Evolutionary conservation across 176 grass and related monocot species (phyloP).

Genomic region (Poa annua): DNA sequence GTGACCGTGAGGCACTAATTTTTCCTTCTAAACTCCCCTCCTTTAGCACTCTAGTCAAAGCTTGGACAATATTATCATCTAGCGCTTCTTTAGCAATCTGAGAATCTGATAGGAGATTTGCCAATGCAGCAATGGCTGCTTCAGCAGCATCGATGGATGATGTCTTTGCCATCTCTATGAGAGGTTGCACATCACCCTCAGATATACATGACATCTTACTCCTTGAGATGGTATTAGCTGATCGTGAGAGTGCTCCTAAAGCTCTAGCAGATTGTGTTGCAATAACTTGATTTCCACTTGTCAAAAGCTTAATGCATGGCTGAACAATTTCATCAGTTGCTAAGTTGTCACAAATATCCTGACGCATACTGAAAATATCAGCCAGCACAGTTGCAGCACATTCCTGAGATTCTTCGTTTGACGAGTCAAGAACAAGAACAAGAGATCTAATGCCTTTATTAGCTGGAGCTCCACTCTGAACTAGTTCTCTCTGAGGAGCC

Average conservation of each 20-base stretch:
- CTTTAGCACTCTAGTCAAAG: constrained; percentile 82
- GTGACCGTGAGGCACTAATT: constrained; percentile 71
- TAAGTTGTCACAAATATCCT: constrained; percentile 87
- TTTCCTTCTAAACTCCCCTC: constrained; percentile 93
- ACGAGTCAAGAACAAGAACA: constrained; percentile 76
- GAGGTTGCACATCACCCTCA: constrained; percentile 78
- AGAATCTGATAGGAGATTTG: constrained; percentile 83
- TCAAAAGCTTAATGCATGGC: constrained; percentile 96
- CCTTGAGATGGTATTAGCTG: constrained; percentile 66
- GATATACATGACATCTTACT: constrained; percentile 75
- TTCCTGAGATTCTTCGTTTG: constrained; percentile 86
- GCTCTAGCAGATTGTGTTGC: constrained; percentile 91
- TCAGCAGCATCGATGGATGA: constrained; percentile 83
- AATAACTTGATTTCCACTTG: constrained; percentile 77
- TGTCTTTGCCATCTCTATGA: constrained; percentile 92
- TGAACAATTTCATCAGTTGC: constrained; percentile 89
- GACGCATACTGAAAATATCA: constrained; percentile 87
- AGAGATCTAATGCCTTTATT: constrained; percentile 92
- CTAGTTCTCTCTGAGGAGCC: constrained; percentile 73
- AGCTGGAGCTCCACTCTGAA: constrained; percentile 73
- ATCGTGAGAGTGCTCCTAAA: constrained; percentile 81
- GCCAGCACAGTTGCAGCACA: constrained; percentile 83
- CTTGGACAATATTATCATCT: constrained; percentile 72
- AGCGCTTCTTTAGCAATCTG: constrained; percentile 81
- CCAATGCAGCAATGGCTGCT: constrained; percentile 81